Evolutionary conservation across 495 filamentous ascomycete species (phyloP).

Genomic region (Neurospora discreta): DNA sequence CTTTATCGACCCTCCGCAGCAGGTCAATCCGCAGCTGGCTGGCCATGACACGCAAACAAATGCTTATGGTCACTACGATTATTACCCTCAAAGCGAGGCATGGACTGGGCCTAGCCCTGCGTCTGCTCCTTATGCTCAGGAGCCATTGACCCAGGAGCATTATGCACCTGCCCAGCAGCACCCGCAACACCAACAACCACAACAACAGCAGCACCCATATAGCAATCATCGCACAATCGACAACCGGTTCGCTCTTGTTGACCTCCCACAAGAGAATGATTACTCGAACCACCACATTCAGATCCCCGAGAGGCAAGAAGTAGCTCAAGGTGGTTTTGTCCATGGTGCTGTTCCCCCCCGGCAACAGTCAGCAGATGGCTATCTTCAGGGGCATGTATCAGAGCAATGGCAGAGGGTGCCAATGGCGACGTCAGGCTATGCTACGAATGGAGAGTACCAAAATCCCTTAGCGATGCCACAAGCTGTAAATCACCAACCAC

Average conservation of each 20-base stretch:
- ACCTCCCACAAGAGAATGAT: conserved; percentile 4
- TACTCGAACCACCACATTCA: conserved; percentile 11
- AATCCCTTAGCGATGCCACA: conserved; percentile 15
- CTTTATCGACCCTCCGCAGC: conserved; percentile 6
- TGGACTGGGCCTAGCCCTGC: conserved; percentile 11
- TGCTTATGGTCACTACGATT: conserved; percentile 11
- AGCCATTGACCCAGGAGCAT: background rate
- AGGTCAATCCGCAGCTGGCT: conserved; percentile 14
- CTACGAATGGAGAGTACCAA: conserved; percentile 9
- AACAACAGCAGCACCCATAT: conserved; percentile 3
- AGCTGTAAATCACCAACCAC: conserved; percentile 4
- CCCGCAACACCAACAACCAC: background rate
- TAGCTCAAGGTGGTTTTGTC: conserved; percentile 6
- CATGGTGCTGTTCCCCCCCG: background rate
- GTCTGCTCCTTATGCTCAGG: conserved; percentile 10
- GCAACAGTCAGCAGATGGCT: conserved; percentile 7
- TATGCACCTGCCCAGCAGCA: background rate
- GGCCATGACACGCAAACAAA: conserved; percentile 6
- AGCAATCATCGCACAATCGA: conserved; percentile 8
- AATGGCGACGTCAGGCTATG: conserved; percentile 7
- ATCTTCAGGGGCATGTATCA: conserved; percentile 6
- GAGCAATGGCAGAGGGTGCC: conserved; percentile 14
- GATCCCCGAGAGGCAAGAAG: conserved; percentile 6
- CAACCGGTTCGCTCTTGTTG: conserved; percentile 13
- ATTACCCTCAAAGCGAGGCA: conserved; percentile 8